Conservation (phyloP, 441 rosid genomes). For the Euphorbia schlechtendalii region DNA sequence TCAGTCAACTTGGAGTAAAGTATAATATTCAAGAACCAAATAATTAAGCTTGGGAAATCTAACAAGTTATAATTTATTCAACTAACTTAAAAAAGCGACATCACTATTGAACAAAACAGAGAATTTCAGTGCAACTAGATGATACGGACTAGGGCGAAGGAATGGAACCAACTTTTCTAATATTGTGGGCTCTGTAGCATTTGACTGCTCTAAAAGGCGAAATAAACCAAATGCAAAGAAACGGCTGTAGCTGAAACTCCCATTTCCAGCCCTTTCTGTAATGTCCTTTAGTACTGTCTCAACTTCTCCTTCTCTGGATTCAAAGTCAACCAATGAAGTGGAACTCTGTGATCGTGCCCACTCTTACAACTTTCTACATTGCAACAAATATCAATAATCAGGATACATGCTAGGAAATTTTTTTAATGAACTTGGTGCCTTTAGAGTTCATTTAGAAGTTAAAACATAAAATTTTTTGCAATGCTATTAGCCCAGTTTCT, state of each 20-base stretch:
- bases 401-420: neutral
- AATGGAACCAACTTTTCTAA: conserved; percentile 60
- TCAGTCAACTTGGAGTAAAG: neutral
- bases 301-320: conserved; percentile 74
- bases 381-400: conserved; percentile 10
- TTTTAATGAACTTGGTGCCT: neutral
- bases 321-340: conserved; percentile 60
- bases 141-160: neutral
- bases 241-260: conserved; percentile 87
- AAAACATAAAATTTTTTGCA: neutral
- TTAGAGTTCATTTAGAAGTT: neutral
- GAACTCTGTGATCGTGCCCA: conserved; percentile 78
- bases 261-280: conserved; percentile 65
- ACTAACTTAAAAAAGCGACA: neutral
- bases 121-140: neutral
- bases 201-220: conserved; percentile 87
- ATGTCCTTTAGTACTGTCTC: conserved; percentile 71
- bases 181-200: conserved; percentile 73
- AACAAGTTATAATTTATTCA: neutral
- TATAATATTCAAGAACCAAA: neutral
- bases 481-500: no score
- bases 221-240: conserved; percentile 92
- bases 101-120: neutral
- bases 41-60: neutral
- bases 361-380: conserved; percentile 73